A percentile compares a stretch with the other conserved stretches of the same genome.
These are phyloP conservation scores for Tubosaeta sp. DNA, from an alignment of 768 basidiomycete species.

Conservation along the genomic window DNA sequence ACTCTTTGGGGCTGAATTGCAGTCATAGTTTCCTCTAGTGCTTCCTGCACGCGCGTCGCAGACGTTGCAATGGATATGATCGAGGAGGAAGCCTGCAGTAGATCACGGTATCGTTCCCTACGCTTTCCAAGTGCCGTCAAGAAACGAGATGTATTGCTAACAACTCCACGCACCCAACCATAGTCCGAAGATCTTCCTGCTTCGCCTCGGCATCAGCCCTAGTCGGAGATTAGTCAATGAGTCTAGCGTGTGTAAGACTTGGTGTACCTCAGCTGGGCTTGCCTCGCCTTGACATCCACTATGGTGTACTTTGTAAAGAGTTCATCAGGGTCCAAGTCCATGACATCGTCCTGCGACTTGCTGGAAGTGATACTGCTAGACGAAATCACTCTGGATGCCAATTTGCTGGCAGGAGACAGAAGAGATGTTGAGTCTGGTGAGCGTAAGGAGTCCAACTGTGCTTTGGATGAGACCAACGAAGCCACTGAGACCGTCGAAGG, in stretches of 20 bases:
- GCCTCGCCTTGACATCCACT: constrained; percentile 60
- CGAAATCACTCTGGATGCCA: constrained; percentile 3
- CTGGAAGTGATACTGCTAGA: constrained; percentile 5
- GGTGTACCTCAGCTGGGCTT: constrained; percentile 62
- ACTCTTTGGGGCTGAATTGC: constrained; percentile 47
- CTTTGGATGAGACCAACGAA: constrained; percentile 21
- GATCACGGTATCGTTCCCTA: constrained; percentile 87
- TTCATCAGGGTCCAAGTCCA: constrained; percentile 60
- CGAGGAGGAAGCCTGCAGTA: constrained; percentile 80
- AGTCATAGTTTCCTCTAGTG: constrained; percentile 58
- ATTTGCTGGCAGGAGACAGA: constrained; percentile 7
- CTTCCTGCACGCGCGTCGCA: constrained; percentile 57
- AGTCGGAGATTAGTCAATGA: constrained; percentile 1
- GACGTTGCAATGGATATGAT: constrained; percentile 75
- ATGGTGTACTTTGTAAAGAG: constrained; percentile 71
- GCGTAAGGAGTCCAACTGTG: constrained; percentile 6
- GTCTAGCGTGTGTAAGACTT: constrained; percentile 2
- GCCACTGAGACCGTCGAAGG: constrained; percentile 33
- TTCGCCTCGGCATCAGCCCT: constrained; percentile 83
- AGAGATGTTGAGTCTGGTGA: constrained; percentile 6
- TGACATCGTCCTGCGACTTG: constrained; percentile 16
- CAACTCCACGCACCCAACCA: constrained; percentile 78
- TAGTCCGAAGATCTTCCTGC: constrained; percentile 80
- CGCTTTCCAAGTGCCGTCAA: constrained; percentile 48
- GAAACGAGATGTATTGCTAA: constrained; percentile 4